Evolutionary conservation across 495 filamentous ascomycete genomes (phyloP), one percentile per base, ranked within the genome.

Genomic region (Amphirosellinia nigrospora): DNA sequence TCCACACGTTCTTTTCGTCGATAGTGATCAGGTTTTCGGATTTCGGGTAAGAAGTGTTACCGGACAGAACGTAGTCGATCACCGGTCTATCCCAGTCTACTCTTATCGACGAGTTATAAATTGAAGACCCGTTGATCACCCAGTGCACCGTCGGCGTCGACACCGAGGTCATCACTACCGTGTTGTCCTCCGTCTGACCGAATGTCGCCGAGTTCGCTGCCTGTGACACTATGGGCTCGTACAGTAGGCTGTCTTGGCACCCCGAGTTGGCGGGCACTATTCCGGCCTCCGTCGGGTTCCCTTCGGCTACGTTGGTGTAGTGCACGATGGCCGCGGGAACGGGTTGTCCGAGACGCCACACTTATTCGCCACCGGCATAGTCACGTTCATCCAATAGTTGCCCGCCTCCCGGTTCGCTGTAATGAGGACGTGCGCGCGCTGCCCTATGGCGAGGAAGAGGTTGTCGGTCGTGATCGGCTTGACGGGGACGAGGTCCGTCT

Each of bases 101-200:
- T 28, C 5, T 56, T 10, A 15, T 15, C 28, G 52, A 16, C 28
- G 52, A 56, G 52, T 56, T 56, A 59, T 80, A 73, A 41, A 83
- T 76, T 21, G 80, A 72, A 8, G 68, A 71, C 48, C 74, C 74
- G 72, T 84, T 82, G 68, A 85, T 68, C 67, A 80, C 79, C 82
- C 82, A 85, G 50, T 71, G 71, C 60, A 85, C 79, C 34, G 34
- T 39, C 52, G 74, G 74, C 26, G 63, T 21, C 46, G 71, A 11
- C 53, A 76, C 70, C 30, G 80, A 69, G 9, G 55, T 48, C 23
- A 80, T 73, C 19, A 69, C 70, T 13, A 81, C 68, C 13, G 74
- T 79, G 68, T 81, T 77, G 65, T 63, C 60, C 2, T 76, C 56
- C 34, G 60, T 69, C 45, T 71, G 69, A 38, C 38, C 63, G 66